Conservation (phyloP, 148 eudicot genomes). For the Hydrangea macrophylla region DNA sequence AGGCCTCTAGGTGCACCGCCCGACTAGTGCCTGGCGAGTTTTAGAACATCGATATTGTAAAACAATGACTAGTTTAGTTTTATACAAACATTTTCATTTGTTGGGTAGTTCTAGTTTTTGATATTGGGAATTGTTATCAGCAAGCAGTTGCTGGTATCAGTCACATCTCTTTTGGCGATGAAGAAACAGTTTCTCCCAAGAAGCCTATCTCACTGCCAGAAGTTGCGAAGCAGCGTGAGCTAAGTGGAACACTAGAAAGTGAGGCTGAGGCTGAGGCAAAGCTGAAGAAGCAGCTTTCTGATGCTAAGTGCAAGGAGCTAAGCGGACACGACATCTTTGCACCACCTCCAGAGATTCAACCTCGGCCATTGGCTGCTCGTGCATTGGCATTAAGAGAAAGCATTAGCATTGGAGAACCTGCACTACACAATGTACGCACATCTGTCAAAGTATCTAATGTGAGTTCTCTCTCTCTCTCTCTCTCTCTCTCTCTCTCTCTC, state of each 20-base stretch:
- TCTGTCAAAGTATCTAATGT: conserved; percentile 16
- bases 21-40: too few relatives aligned
- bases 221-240: conserved; percentile 89
- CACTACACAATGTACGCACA: conserved; percentile 28
- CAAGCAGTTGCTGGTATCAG: conserved; percentile 82
- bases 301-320: conserved; percentile 78
- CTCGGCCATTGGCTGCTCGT: conserved; percentile 49
- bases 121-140: conserved; percentile 32
- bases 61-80: not conserved
- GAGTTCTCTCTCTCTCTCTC: not conserved
- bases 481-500: not conserved
- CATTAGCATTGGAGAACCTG: conserved; percentile 43
- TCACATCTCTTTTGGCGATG: conserved; percentile 78
- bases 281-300: conserved; percentile 68
- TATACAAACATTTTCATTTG: not conserved
- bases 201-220: conserved; percentile 67
- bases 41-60: too few relatives aligned
- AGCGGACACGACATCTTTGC: conserved; percentile 80
- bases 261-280: conserved; percentile 50
- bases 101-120: not conserved
- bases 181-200: conserved; percentile 64
- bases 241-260: conserved; percentile 68
- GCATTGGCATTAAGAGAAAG: conserved; percentile 64
- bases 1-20: too few relatives aligned
- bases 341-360: conserved; percentile 73